Conservation (phyloP, 1,284 basidiomycete species). For the Cryptococcus wingfieldii region DNA sequence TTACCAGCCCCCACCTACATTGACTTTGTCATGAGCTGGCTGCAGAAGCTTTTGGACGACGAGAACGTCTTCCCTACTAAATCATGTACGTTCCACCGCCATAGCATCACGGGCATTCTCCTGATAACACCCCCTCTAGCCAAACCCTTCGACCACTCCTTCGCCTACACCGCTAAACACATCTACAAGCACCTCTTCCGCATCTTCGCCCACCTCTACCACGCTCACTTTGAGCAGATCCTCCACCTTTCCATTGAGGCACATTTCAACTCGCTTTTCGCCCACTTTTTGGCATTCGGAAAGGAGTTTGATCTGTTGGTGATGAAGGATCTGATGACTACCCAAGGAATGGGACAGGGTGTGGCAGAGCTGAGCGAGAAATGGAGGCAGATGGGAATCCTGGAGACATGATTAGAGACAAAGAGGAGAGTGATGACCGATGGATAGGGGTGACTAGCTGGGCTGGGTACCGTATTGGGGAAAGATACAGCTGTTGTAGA, state of each 20-base stretch:
- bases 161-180: constrained; percentile 90
- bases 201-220: constrained; percentile 96
- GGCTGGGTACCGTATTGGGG: neutral
- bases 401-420: constrained; percentile 50
- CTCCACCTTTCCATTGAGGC: constrained; percentile 92
- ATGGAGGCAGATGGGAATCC: constrained; percentile 77
- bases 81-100: constrained; percentile 59
- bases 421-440: neutral
- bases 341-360: constrained; percentile 49
- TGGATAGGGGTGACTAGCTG: neutral
- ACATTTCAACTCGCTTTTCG: constrained; percentile 97
- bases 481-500: constrained; percentile 1
- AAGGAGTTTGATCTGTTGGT: constrained; percentile 81
- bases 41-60: constrained; percentile 89
- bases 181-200: constrained; percentile 95
- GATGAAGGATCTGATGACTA: constrained; percentile 63
- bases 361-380: constrained; percentile 82
- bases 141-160: constrained; percentile 83
- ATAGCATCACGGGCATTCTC: neutral
- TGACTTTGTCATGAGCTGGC: constrained; percentile 98
- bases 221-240: constrained; percentile 85
- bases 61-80: constrained; percentile 93
- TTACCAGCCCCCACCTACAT: constrained; percentile 95
- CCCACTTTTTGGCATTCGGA: constrained; percentile 89
- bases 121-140: constrained; percentile 52